phyloP scores from a whole-genome alignment of 2,329 filamentous ascomycete species.

The Aspergillus awamori region DNA sequence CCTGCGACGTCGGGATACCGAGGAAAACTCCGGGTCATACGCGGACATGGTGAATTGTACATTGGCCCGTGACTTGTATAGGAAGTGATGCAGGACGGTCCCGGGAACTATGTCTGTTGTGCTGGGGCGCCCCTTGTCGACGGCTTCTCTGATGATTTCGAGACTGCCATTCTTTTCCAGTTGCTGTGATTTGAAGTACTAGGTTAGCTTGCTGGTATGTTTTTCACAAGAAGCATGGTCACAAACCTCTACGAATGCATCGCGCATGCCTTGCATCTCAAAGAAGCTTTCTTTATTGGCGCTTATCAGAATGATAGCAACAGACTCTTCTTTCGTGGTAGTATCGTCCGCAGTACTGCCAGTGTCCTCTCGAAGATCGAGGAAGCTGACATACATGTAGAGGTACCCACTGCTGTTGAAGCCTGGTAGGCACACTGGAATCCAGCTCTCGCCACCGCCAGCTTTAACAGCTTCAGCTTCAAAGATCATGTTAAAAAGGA shows the following conservation, averaged over 20 bases:
- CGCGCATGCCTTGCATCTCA: slow-evolving; percentile 73
- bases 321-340: slow-evolving; percentile 63
- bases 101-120: slow-evolving; percentile 78
- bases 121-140: slow-evolving; percentile 69
- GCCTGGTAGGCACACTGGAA: slow-evolving; percentile 89
- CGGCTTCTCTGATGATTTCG: slow-evolving; percentile 71
- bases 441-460: slow-evolving; percentile 96
- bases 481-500: slow-evolving; percentile 99
- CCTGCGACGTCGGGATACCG: slow-evolving; percentile 64
- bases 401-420: slow-evolving; percentile 97
- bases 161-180: slow-evolving; percentile 76
- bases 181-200: slow-evolving; percentile 52
- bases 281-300: slow-evolving; percentile 93
- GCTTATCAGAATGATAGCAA: slow-evolving; percentile 92
- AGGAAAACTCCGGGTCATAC: slow-evolving; percentile 69
- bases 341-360: slow-evolving; percentile 47
- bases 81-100: slow-evolving; percentile 81
- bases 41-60: slow-evolving; percentile 95
- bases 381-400: slow-evolving; percentile 99
- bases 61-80: slow-evolving; percentile 93
- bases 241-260: slow-evolving; percentile 60
- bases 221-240: neutral
- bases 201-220: slow-evolving; percentile 29
- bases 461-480: slow-evolving; percentile 90
- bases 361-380: slow-evolving; percentile 63